Evolutionary conservation across 2,329 filamentous ascomycete species (phyloP).

Genomic region (Monilinia polystroma): DNA sequence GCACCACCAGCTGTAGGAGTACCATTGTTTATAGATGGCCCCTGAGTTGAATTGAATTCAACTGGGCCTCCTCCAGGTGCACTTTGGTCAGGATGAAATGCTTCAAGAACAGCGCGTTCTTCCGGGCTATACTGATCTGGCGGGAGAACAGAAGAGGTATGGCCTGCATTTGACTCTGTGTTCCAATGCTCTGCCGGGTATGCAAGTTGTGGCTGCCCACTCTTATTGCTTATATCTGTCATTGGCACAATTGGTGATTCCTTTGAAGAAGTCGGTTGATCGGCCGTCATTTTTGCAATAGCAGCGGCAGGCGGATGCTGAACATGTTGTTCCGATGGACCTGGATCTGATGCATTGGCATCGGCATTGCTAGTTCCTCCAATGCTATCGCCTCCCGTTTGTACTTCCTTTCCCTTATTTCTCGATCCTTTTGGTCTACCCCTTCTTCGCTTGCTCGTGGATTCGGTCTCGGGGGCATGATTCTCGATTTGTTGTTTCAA

Average conservation of each 20-base stretch:
- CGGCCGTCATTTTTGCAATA: conserved; percentile 24
- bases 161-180: conserved; percentile 27
- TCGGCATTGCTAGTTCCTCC: conserved; percentile 9
- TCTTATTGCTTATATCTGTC: conserved; percentile 41
- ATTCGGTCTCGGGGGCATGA: conserved; percentile 25
- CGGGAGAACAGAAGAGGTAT: conserved; percentile 22
- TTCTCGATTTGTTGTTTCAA: conserved; percentile 29
- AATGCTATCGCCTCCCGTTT: conserved; percentile 19
- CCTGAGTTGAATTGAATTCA: conserved; percentile 28
- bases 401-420: conserved; percentile 43
- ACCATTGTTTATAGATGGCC: conserved; percentile 29
- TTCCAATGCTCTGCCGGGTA: conserved; percentile 35
- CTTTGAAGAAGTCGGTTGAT: conserved; percentile 26
- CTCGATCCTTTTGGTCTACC: conserved; percentile 54
- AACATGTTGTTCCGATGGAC: conserved; percentile 27
- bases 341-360: conserved; percentile 19
- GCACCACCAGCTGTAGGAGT: conserved; percentile 24
- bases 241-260: conserved; percentile 21
- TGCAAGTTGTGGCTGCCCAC: conserved; percentile 22
- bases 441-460: conserved; percentile 38
- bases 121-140: conserved; percentile 39
- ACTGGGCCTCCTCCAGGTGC: conserved; percentile 25
- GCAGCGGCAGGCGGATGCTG: conserved; percentile 29
- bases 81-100: conserved; percentile 34
- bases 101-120: conserved; percentile 39